Conservation (phyloP, 768 basidiomycete genomes). For the Tulasnella sp. region DNA sequence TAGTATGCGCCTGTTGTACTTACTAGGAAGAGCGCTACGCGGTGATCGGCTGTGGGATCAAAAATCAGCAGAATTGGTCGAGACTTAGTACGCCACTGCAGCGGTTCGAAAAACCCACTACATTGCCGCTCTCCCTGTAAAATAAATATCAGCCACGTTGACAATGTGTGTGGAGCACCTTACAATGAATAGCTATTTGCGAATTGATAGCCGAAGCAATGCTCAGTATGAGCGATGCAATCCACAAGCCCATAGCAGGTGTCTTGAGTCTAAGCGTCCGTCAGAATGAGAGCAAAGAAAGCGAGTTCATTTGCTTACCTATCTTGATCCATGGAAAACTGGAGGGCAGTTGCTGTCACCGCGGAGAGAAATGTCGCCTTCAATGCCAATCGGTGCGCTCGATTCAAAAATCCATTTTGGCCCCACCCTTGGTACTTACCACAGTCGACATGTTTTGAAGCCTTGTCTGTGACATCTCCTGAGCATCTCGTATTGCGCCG, state of each 20-base stretch:
- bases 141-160: not conserved
- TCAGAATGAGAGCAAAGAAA: not conserved
- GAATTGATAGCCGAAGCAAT: slow-evolving; percentile 22
- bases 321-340: not conserved
- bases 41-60: slow-evolving; percentile 3
- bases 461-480: not conserved
- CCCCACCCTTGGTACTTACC: not conserved
- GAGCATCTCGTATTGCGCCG: slow-evolving; percentile 50
- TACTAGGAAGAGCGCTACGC: slow-evolving; percentile 1
- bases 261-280: not conserved
- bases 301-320: not conserved
- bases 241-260: slow-evolving; percentile 14
- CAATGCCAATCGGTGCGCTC: not conserved
- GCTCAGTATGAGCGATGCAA: slow-evolving; percentile 19
- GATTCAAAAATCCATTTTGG: not conserved
- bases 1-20: not conserved
- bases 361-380: not conserved
- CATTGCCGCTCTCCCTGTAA: slow-evolving; percentile 18
- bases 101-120: slow-evolving; percentile 8
- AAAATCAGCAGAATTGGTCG: not conserved
- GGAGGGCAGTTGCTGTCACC: not conserved
- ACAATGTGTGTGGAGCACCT: not conserved
- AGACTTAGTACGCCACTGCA: not conserved
- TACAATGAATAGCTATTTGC: slow-evolving; percentile 18
- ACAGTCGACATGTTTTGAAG: slow-evolving; percentile 20